Conservation (phyloP, 1,284 basidiomycete species). For the Boletellus deceptivus region DNA sequence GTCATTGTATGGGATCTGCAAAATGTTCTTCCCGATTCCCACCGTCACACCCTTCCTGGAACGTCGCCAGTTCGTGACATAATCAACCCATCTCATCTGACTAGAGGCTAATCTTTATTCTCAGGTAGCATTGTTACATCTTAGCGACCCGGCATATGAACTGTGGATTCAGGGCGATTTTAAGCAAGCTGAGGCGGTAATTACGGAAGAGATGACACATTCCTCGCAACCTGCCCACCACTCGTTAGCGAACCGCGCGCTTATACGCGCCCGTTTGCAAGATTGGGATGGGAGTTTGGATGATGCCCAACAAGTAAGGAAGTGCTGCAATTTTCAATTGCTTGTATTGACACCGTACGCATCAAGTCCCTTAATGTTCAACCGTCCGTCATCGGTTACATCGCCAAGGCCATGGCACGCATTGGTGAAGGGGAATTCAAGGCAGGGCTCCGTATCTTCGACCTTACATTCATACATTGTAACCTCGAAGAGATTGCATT, state of each 20-base stretch:
- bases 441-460: conserved; percentile 2
- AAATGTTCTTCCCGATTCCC: neutral
- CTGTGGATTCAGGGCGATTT: conserved; percentile 2
- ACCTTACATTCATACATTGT: conserved; percentile 6
- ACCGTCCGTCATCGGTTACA: conserved; percentile 4
- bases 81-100: neutral
- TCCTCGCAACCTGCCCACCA: neutral
- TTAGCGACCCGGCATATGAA: neutral
- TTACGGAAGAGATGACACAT: neutral
- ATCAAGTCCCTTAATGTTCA: conserved; percentile 1
- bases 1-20: conserved; percentile 8
- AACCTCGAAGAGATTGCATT: conserved; percentile 5
- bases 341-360: neutral
- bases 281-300: conserved; percentile 2
- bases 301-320: conserved; percentile 3
- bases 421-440: conserved; percentile 1
- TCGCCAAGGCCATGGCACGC: conserved; percentile 3
- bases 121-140: conserved; percentile 3
- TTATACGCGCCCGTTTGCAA: conserved; percentile 1
- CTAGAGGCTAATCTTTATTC: neutral
- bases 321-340: neutral
- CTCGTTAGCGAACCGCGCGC: neutral
- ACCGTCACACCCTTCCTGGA: neutral
- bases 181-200: neutral
- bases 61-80: neutral